Evolutionary conservation across 352 stramenopile genomes (phyloP).

Genomic region (Phytophthora colocasiae): DNA sequence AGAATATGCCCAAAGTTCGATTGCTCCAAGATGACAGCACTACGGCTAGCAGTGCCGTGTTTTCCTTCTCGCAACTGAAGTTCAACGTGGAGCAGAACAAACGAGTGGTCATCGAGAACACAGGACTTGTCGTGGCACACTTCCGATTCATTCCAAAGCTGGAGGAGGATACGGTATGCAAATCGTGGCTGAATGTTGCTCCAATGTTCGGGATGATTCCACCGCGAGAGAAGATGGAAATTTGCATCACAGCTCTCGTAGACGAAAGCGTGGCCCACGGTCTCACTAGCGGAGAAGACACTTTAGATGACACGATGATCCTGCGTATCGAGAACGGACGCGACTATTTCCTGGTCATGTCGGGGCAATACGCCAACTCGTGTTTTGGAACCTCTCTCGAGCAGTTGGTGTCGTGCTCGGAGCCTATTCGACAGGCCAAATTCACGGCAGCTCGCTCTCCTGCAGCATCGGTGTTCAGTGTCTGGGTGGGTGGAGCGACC

Average conservation of each 20-base stretch:
- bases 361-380: slow-evolving; percentile 91
- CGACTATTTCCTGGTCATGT: slow-evolving; percentile 97
- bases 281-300: slow-evolving; percentile 92
- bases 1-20: slow-evolving; percentile 94
- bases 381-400: slow-evolving; percentile 97
- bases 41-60: slow-evolving; percentile 58
- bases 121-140: slow-evolving; percentile 93
- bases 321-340: slow-evolving; percentile 96
- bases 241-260: slow-evolving; percentile 93
- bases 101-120: slow-evolving; percentile 89
- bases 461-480: slow-evolving; percentile 53
- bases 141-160: slow-evolving; percentile 94
- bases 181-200: slow-evolving; percentile 92
- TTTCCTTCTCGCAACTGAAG: slow-evolving; percentile 70
- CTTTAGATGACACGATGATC: slow-evolving; percentile 97
- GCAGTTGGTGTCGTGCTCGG: slow-evolving; percentile 92
- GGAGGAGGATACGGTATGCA: slow-evolving; percentile 88
- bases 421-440: slow-evolving; percentile 84
- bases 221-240: slow-evolving; percentile 77
- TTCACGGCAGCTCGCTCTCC: slow-evolving; percentile 31
- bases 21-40: slow-evolving; percentile 63
- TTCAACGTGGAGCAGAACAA: slow-evolving; percentile 72
- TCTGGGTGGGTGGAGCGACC: slow-evolving; percentile 44
- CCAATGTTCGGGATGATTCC: slow-evolving; percentile 92
- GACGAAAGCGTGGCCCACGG: slow-evolving; percentile 89